These are phyloP conservation scores for Babesia sp. DNA, from an alignment of 169 alveolate genomes.

Conservation along the genomic window DNA sequence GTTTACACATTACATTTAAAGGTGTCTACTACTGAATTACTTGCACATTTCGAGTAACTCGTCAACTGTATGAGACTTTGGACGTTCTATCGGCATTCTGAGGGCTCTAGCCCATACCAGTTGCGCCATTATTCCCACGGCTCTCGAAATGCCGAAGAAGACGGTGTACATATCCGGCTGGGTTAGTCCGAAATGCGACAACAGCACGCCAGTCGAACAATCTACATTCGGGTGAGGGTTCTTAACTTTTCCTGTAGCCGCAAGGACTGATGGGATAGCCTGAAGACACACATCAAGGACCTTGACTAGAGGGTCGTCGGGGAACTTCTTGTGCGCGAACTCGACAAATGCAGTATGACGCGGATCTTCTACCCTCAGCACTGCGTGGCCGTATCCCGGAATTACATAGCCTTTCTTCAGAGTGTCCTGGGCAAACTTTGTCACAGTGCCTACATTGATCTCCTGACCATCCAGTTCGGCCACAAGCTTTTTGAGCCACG, in stretches of 20 bases:
- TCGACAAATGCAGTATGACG: conserved; percentile 82
- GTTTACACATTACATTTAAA: conserved; percentile 6
- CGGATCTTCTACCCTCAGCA: conserved; percentile 94
- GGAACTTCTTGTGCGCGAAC: conserved; percentile 85
- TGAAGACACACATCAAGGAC: conserved; percentile 70
- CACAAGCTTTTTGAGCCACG: conserved; percentile 85
- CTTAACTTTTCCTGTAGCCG: conserved; percentile 85
- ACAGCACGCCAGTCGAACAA: conserved; percentile 92
- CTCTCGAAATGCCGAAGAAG: conserved; percentile 91
- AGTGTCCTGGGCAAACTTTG: conserved; percentile 75
- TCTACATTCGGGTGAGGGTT: conserved; percentile 98
- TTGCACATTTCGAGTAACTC: conserved; percentile 27
- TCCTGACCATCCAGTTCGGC: conserved; percentile 80
- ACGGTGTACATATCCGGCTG: conserved; percentile 92
- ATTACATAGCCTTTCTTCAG: conserved; percentile 87
- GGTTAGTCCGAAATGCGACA: conserved; percentile 86
- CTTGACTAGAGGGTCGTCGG: conserved; percentile 84
- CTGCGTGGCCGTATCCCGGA: conserved; percentile 98
- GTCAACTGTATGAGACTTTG: conserved; percentile 64
- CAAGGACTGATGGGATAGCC: conserved; percentile 60
- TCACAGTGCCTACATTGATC: conserved; percentile 69
- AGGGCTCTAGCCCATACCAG: conserved; percentile 68
- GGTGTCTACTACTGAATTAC: not conserved
- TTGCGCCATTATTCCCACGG: conserved; percentile 91
- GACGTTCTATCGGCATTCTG: conserved; percentile 67